Evolutionary conservation across 2,329 filamentous ascomycete genomes (phyloP), one percentile per base, ranked within the genome.

Genomic region (Cyanodermella asteris): DNA sequence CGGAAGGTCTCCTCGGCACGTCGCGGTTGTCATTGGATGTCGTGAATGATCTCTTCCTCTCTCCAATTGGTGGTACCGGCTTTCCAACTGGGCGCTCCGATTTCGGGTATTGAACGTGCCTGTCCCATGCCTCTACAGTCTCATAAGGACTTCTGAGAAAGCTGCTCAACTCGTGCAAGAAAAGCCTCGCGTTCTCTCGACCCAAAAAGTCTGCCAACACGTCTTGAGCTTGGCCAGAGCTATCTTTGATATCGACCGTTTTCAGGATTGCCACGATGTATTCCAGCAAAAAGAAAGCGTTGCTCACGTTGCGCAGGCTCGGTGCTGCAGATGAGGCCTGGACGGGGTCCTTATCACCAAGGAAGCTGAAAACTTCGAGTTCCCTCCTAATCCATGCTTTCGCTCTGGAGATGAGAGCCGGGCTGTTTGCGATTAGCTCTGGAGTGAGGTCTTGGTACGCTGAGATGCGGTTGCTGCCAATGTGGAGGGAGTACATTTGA

Each of bases 211-310:
- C 77, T 13, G 64, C 54, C 18, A 93, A 45, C 48, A 91, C 61
- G 20, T 77, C 68, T 42, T 87, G 77, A 0, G 80, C 78, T 37
- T 76, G 67, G 0, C 80, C 81, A 19, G 62, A 61, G 32, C 73
- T 77, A 4, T 68, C 75, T 46, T 80, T 80, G 4, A 82, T 59
- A 39, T 91, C 80, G 10, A 87, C 66, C 1, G 69, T 77, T 43
- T 77, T 82, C 30, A 93, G 50, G 13, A 93, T 74, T 7, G 74
- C 73, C 20, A 93, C 50, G 26, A 91, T 66, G 43, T 90, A 91
- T 39, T 90, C 77, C 7, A 93, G 59, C 7, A 93, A 47, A 33
- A 82, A 91, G 40, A 91, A 81, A 6, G 73, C 65, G 38, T 82
- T 84, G 35, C 64, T 71, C 5, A 61, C 61, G 20, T 64, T 50